A percentile compares a stretch with the other conserved stretches of the same genome.
Evolutionary conservation across 2,329 filamentous ascomycete genomes (phyloP).

Genomic region (Phialophora expanda): DNA sequence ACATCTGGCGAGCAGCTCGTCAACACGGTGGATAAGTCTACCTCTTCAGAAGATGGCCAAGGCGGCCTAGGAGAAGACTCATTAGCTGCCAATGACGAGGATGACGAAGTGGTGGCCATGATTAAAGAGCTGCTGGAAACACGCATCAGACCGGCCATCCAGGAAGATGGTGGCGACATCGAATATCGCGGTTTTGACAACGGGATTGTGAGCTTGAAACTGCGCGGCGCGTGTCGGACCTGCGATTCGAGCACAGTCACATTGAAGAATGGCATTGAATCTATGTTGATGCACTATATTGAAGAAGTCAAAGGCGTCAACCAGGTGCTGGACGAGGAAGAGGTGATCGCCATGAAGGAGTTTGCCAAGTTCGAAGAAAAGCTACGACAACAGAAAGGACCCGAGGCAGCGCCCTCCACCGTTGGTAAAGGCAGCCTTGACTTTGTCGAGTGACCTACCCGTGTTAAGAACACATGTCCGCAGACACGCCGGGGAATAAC

Average conservation of each 20-base stretch:
- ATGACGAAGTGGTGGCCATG: conserved; percentile 94
- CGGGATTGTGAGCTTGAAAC: conserved; percentile 82
- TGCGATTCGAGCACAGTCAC: conserved; percentile 98
- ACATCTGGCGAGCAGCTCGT: conserved; percentile 83
- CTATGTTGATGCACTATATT: conserved; percentile 98
- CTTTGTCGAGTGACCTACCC: conserved; percentile 46
- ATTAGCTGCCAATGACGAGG: conserved; percentile 83
- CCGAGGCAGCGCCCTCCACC: conserved; percentile 56
- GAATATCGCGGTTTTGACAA: conserved; percentile 89
- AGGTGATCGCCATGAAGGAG: conserved; percentile 82
- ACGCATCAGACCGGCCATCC: conserved; percentile 89
- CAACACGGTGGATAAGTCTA: conserved; percentile 67
- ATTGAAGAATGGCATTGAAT: conserved; percentile 96
- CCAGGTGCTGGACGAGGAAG: conserved; percentile 89
- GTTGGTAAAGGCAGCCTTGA: conserved; percentile 60
- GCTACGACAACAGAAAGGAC: conserved; percentile 63
- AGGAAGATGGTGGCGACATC: conserved; percentile 97
- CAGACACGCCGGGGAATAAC: neutral
- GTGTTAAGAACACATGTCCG: neutral
- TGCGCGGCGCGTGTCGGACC: conserved; percentile 90
- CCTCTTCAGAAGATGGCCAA: conserved; percentile 55
- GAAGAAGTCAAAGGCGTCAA: conserved; percentile 93
- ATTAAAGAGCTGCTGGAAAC: conserved; percentile 98
- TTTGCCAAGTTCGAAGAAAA: conserved; percentile 97
- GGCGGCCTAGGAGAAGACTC: conserved; percentile 65